phyloP scores from a whole-genome alignment of 2,329 filamentous ascomycete species.

The Stachybotrys elegans region DNA sequence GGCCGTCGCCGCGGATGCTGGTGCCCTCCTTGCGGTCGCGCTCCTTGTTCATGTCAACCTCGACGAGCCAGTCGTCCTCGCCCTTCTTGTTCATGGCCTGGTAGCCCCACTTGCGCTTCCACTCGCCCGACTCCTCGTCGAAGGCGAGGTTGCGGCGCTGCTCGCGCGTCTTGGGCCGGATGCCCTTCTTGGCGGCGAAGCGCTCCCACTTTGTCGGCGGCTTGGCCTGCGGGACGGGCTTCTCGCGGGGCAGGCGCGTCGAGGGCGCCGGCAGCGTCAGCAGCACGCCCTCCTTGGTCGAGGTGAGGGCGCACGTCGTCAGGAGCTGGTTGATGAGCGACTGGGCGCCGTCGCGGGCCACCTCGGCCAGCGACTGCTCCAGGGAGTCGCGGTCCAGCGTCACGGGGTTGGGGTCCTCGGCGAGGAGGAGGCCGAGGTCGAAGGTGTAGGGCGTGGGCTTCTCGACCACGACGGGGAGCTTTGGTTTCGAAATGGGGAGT shows the following conservation, averaged over 20 bases:
- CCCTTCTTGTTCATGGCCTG: conserved; percentile 83
- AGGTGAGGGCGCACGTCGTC: conserved; percentile 75
- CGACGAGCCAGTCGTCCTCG: conserved; percentile 83
- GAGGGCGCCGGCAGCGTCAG: conserved; percentile 68
- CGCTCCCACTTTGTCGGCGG: conserved; percentile 89
- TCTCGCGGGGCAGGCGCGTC: conserved; percentile 80
- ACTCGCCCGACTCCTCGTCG: conserved; percentile 79
- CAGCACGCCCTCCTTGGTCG: conserved; percentile 65
- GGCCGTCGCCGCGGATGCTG: conserved; percentile 56
- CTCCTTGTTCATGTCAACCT: conserved; percentile 78
- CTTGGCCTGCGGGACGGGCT: conserved; percentile 78
- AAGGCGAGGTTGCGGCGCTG: conserved; percentile 69
- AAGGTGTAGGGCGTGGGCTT: conserved; percentile 91
- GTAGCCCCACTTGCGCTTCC: conserved; percentile 94
- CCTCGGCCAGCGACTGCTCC: conserved; percentile 64
- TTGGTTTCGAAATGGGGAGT: conserved; percentile 33
- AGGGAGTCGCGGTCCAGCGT: conserved; percentile 46
- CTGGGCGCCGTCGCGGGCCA: conserved; percentile 86
- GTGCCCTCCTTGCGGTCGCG: conserved; percentile 57
- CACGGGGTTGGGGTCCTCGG: conserved; percentile 81
- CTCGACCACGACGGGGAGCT: conserved; percentile 60
- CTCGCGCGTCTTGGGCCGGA: conserved; percentile 81
- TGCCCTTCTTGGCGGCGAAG: conserved; percentile 96
- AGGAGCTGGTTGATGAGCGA: conserved; percentile 91
- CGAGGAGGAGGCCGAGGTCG: conserved; percentile 83